A percentile compares a stretch with the other conserved stretches of the same genome.
Conservation (phyloP, 805 yeast genomes). For the Spathaspora hagerdaliae region DNA sequence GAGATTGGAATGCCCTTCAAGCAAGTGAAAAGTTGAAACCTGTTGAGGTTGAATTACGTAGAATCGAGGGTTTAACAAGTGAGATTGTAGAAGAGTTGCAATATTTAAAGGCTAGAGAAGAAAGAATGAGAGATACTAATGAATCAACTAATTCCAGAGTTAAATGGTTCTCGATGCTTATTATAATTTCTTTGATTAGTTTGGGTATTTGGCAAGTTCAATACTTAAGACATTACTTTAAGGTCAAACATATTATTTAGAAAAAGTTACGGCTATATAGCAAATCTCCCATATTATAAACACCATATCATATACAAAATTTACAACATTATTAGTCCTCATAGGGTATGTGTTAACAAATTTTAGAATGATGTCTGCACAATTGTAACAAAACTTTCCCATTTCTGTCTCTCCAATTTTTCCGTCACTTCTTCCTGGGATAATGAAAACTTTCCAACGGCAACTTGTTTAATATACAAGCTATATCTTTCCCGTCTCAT, state of each 20-base stretch:
- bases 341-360: too few relatives aligned
- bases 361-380: background rate
- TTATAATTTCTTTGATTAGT: slow-evolving; percentile 64
- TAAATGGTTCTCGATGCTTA: slow-evolving; percentile 73
- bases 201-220: slow-evolving; percentile 92
- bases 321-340: background rate
- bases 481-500: background rate
- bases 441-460: background rate
- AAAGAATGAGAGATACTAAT: slow-evolving; percentile 90
- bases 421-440: background rate
- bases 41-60: slow-evolving; percentile 82
- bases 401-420: background rate
- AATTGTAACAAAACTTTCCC: slow-evolving; percentile 2
- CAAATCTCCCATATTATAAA: too few relatives aligned
- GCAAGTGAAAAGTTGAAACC: slow-evolving; percentile 92
- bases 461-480: background rate
- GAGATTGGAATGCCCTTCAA: slow-evolving; percentile 96
- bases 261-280: too few relatives aligned
- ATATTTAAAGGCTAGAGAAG: slow-evolving; percentile 85
- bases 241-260: slow-evolving; percentile 71
- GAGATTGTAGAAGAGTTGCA: slow-evolving; percentile 78
- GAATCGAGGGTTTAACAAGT: slow-evolving; percentile 78
- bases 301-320: too few relatives aligned
- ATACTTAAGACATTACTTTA: slow-evolving; percentile 90
- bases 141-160: slow-evolving; percentile 94